A percentile compares a stretch with the other conserved stretches of the same genome.
Evolutionary conservation across 2,329 filamentous ascomycete species (phyloP).

Genomic region (Didymella segeticola): DNA sequence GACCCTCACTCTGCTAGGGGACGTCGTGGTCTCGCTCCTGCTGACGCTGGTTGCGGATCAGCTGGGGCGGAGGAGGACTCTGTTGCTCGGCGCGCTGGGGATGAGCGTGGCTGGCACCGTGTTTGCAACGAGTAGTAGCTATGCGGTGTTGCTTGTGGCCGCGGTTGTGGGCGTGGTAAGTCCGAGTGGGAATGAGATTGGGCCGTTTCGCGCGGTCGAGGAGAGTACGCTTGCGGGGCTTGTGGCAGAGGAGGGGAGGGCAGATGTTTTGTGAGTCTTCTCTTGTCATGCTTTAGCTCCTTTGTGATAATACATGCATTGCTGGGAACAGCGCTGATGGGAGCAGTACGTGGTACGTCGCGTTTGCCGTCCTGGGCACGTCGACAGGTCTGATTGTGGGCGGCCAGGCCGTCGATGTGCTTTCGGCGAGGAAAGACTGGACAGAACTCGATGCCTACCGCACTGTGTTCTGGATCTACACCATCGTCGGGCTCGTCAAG

Average conservation of each 20-base stretch:
- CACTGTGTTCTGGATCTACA: slow-evolving; percentile 53
- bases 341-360: slow-evolving; percentile 48
- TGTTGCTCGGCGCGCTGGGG: slow-evolving; percentile 43
- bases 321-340: neutral
- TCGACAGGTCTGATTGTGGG: slow-evolving; percentile 43
- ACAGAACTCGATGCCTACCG: slow-evolving; percentile 48
- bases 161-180: slow-evolving; percentile 50
- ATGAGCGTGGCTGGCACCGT: slow-evolving; percentile 47
- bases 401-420: slow-evolving; percentile 47
- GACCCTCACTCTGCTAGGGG: slow-evolving; percentile 50
- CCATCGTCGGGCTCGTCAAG: slow-evolving; percentile 50
- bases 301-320: neutral
- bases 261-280: slow-evolving; percentile 40
- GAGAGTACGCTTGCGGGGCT: slow-evolving; percentile 49
- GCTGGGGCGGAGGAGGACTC: slow-evolving; percentile 42
- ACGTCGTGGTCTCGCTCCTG: slow-evolving; percentile 45
- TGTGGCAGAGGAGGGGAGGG: slow-evolving; percentile 34
- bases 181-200: slow-evolving; percentile 50
- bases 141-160: slow-evolving; percentile 40
- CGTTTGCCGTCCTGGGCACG: slow-evolving; percentile 47
- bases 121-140: slow-evolving; percentile 44
- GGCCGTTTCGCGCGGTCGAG: slow-evolving; percentile 50
- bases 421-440: slow-evolving; percentile 45
- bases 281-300: neutral
- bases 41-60: slow-evolving; percentile 48